These are phyloP conservation scores for Fraxinus anomala DNA, from an alignment of 257 asterid species.

Conservation along the genomic window DNA sequence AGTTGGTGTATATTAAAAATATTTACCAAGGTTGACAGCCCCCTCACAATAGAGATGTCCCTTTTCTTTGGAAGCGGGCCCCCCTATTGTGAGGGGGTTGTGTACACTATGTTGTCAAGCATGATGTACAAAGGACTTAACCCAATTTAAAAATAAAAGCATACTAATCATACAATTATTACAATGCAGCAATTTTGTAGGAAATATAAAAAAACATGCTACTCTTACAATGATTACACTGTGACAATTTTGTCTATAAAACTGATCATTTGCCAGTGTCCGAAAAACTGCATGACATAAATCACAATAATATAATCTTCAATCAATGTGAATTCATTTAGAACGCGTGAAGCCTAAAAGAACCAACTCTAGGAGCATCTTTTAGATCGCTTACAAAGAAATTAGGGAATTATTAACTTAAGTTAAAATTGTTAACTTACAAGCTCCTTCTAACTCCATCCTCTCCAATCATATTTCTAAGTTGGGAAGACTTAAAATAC, in stretches of 20 bases:
- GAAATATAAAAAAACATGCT: constrained; percentile 11
- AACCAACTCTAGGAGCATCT: neutral
- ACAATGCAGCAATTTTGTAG: constrained; percentile 64
- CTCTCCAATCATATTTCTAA: neutral
- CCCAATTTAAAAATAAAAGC: neutral
- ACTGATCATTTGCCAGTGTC: constrained; percentile 80
- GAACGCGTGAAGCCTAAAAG: constrained; percentile 13
- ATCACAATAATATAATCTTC: constrained; percentile 18
- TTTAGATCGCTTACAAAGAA: no score
- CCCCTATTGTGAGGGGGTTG: no score
- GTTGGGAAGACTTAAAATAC: neutral
- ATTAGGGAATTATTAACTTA: constrained; percentile 13
- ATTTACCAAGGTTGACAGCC: no score
- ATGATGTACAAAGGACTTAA: no score
- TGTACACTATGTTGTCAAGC: no score
- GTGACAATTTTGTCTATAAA: constrained; percentile 67
- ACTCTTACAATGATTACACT: constrained; percentile 66
- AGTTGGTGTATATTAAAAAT: no score
- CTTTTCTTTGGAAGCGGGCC: no score
- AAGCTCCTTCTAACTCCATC: constrained; percentile 39
- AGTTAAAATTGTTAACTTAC: constrained; percentile 43
- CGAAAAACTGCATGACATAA: constrained; percentile 63
- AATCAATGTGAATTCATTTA: constrained; percentile 1
- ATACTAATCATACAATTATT: constrained; percentile 55
- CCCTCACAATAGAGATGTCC: no score